phyloP scores from a whole-genome alignment of 140 eudicot species.

The Erigeron philadelphicus region DNA sequence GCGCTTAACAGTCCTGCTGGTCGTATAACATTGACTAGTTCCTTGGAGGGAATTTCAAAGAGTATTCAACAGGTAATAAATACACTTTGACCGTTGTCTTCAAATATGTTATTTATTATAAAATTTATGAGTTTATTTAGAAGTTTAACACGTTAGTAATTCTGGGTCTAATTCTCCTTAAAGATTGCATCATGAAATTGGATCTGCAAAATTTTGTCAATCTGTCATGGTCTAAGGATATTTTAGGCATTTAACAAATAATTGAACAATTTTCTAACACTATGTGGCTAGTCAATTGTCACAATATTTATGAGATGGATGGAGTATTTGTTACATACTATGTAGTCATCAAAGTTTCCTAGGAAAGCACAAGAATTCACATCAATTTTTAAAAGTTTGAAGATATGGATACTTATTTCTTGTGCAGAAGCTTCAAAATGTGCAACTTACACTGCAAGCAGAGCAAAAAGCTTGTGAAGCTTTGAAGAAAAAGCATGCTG shows the following conservation, averaged over 20 bases:
- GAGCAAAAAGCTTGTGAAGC: conserved; percentile 46
- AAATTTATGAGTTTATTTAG: neutral
- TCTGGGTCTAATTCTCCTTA: neutral
- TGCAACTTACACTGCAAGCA: conserved; percentile 37
- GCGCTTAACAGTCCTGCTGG: conserved; percentile 59
- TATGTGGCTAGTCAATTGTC: no score
- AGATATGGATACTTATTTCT: conserved; percentile 1
- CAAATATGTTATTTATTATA: neutral
- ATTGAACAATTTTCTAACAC: no score
- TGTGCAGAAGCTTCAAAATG: conserved; percentile 55
- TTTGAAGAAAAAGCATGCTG: conserved; percentile 47
- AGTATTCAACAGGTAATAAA: conserved; percentile 59
- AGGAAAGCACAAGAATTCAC: neutral
- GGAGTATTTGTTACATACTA: neutral
- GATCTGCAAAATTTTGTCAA: no score
- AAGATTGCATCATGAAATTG: no score
- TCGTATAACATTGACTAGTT: conserved; percentile 41
- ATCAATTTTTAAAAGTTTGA: neutral
- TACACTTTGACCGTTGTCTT: neutral
- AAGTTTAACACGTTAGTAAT: neutral
- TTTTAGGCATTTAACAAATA: neutral
- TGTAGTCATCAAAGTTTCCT: neutral
- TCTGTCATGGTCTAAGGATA: neutral
- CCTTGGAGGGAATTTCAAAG: conserved; percentile 62
- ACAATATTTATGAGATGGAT: no score